A percentile compares a stretch with the other conserved stretches of the same genome.
Evolutionary conservation across 345 rosid species (phyloP).

Genomic region (Dovyalis caffra): DNA sequence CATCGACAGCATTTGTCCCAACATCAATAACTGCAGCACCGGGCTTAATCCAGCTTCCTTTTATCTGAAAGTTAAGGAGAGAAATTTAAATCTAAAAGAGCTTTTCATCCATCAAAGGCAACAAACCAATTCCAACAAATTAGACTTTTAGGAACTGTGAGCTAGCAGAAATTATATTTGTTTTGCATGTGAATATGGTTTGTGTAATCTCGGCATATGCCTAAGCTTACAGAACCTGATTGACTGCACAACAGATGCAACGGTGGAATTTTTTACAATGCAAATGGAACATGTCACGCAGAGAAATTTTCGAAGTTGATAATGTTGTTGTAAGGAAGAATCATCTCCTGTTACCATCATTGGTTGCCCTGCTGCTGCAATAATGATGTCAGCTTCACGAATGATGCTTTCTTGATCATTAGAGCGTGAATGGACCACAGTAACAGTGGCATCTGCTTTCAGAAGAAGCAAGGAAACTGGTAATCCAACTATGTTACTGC

Average conservation of each 20-base stretch:
- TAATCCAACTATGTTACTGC: slow-evolving; percentile 90
- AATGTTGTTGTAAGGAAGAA: not conserved
- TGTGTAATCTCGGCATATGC: too few relatives aligned
- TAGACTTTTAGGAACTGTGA: not conserved
- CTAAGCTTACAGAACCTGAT: too few relatives aligned
- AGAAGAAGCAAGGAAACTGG: slow-evolving; percentile 84
- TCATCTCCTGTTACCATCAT: slow-evolving; percentile 56
- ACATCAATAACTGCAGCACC: slow-evolving; percentile 97
- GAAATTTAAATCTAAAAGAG: not conserved
- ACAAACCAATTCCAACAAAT: not conserved
- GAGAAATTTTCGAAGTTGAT: not conserved
- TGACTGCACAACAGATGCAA: too few relatives aligned
- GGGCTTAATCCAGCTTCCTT: slow-evolving; percentile 88
- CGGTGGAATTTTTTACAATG: too few relatives aligned
- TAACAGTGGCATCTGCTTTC: slow-evolving; percentile 92
- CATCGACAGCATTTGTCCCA: slow-evolving; percentile 79
- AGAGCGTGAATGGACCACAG: slow-evolving; percentile 70
- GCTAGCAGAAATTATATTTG: not conserved
- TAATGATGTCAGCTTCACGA: slow-evolving; percentile 82
- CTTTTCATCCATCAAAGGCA: not conserved
- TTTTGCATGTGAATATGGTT: too few relatives aligned
- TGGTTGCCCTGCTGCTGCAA: slow-evolving; percentile 94
- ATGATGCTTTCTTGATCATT: slow-evolving; percentile 61
- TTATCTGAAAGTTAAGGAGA: slow-evolving; percentile 49
- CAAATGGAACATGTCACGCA: not conserved